Conservation (phyloP, 2,329 filamentous ascomycete species). For the Penicillium paneum region DNA sequence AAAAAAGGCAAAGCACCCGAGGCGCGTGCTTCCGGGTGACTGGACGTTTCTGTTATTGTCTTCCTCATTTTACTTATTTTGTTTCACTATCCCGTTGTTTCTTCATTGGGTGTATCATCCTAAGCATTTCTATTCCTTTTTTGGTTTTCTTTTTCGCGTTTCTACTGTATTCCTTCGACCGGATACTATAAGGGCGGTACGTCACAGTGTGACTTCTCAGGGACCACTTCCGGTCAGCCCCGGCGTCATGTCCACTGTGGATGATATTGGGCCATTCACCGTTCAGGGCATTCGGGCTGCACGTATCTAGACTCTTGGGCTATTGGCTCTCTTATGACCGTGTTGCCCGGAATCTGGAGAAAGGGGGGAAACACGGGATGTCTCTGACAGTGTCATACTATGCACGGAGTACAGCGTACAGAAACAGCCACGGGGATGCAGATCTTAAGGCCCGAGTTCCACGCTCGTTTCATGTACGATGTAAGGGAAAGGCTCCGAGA, state of each 20-base stretch:
- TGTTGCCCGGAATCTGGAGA: background rate
- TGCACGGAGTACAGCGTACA: background rate
- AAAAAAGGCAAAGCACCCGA: slow-evolving; percentile 5
- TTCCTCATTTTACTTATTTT: background rate
- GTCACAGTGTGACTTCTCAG: slow-evolving; percentile 9
- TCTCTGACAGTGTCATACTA: background rate
- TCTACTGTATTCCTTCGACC: background rate
- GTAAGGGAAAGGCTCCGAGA: background rate
- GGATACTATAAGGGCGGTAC: background rate
- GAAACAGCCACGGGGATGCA: background rate
- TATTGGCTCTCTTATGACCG: background rate
- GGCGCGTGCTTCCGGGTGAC: background rate
- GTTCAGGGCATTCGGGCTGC: background rate
- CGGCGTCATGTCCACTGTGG: slow-evolving; percentile 9
- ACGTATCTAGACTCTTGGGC: slow-evolving; percentile 2
- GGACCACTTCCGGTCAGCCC: slow-evolving; percentile 14
- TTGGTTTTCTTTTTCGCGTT: background rate
- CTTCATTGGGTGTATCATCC: background rate
- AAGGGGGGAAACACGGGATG: background rate
- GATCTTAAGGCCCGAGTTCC: background rate
- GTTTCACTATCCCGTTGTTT: background rate
- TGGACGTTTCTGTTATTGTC: background rate
- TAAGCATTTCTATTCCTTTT: too few species aligned
- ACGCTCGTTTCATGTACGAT: slow-evolving; percentile 1
- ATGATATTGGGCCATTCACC: slow-evolving; percentile 2